phyloP scores from a whole-genome alignment of 2,329 filamentous ascomycete species.

The Leptographium procerum region DNA sequence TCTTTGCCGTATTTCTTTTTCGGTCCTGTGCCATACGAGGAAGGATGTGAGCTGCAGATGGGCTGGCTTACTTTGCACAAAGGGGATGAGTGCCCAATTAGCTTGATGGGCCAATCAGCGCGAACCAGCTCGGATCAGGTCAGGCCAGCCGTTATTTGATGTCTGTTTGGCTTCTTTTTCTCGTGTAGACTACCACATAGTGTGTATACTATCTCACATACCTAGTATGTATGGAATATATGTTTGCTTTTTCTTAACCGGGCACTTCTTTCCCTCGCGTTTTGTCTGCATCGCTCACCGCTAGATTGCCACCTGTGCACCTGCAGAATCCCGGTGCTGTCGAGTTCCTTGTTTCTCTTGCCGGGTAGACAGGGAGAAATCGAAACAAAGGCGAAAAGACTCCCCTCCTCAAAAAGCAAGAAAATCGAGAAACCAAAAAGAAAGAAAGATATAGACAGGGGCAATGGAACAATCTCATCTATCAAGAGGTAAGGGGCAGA shows the following conservation, averaged over 20 bases:
- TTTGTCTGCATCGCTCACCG: neutral
- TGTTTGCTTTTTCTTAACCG: neutral
- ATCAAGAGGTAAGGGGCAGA: neutral
- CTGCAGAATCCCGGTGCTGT: neutral
- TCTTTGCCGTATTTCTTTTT: neutral
- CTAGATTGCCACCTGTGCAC: neutral
- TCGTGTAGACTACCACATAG: too few species aligned
- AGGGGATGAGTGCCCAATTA: neutral
- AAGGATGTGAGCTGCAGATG: neutral
- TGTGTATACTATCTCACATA: neutral
- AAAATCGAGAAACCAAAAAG: neutral
- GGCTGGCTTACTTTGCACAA: neutral
- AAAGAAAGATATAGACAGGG: neutral
- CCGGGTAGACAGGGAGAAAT: neutral
- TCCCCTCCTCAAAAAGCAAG: too few species aligned
- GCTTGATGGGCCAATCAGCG: too few species aligned
- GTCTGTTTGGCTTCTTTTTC: neutral
- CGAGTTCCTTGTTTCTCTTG: neutral
- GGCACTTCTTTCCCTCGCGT: neutral
- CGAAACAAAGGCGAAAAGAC: neutral
- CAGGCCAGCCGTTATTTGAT: neutral
- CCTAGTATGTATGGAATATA: too few species aligned
- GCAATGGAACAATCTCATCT: neutral
- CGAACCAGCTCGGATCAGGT: neutral
- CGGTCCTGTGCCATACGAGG: too few species aligned